A percentile compares a stretch with the other conserved stretches of the same genome.
These are phyloP conservation scores for Wickerhamomyces sp. DNA, from an alignment of 1,139 yeast genomes.

Conservation along the genomic window DNA sequence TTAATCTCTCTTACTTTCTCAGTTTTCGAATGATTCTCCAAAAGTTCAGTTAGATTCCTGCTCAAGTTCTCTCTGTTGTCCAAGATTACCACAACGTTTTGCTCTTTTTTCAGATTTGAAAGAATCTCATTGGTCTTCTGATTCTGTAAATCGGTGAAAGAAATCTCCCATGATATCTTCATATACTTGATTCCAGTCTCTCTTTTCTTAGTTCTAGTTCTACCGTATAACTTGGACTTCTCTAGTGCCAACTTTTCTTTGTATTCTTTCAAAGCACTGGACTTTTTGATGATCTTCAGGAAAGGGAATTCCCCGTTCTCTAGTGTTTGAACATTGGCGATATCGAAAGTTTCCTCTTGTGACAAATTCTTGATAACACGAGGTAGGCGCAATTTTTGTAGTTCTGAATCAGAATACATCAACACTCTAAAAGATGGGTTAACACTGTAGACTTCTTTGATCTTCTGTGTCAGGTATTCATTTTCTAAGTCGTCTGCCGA, in stretches of 20 bases:
- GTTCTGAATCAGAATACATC: conserved; percentile 7
- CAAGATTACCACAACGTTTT: conserved; percentile 31
- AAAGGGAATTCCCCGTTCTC: conserved; percentile 17
- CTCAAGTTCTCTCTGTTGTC: conserved; percentile 26
- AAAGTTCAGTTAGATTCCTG: conserved; percentile 12
- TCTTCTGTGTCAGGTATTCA: conserved; percentile 15
- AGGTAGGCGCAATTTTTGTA: conserved; percentile 5
- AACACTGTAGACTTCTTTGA: conserved; percentile 10
- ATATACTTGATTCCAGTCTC: conserved; percentile 32
- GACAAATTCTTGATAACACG: conserved; percentile 4
- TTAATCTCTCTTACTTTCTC: conserved; percentile 3
- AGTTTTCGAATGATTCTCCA: conserved; percentile 5
- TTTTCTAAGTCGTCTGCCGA: conserved; percentile 14
- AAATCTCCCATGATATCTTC: conserved; percentile 41
- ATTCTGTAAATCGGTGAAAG: conserved; percentile 34
- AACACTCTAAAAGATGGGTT: conserved; percentile 12
- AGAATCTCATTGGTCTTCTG: conserved; percentile 41
- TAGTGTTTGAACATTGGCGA: conserved; percentile 10
- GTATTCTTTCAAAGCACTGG: conserved; percentile 32
- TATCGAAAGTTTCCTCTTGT: conserved; percentile 13
- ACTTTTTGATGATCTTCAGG: conserved; percentile 31
- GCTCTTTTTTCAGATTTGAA: conserved; percentile 33
- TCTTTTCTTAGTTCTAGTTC: conserved; percentile 23
- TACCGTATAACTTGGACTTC: conserved; percentile 26
- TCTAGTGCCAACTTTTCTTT: conserved; percentile 33